These are phyloP conservation scores for Ceratocystis alfenasii DNA, from an alignment of 2,329 filamentous ascomycete genomes.

Conservation along the genomic window DNA sequence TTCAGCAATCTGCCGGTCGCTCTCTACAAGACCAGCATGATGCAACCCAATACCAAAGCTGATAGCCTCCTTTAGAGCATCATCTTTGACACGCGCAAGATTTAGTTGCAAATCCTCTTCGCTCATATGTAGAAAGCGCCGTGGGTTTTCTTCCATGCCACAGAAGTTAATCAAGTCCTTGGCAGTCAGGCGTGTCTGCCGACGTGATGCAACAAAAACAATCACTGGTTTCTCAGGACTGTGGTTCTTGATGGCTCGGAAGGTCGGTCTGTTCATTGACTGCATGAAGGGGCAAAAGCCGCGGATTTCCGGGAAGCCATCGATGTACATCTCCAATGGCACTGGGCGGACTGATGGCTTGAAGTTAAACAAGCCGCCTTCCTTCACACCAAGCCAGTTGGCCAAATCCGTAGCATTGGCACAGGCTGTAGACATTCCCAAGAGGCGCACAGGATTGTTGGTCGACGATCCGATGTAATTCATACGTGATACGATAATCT, in stretches of 20 bases:
- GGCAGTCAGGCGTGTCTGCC: constrained; percentile 88
- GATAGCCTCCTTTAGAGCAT: constrained; percentile 82
- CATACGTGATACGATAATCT: constrained; percentile 92
- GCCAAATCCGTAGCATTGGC: constrained; percentile 88
- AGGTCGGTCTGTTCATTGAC: constrained; percentile 96
- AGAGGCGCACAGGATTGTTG: constrained; percentile 72
- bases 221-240: constrained; percentile 95
- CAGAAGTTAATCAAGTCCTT: constrained; percentile 96
- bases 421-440: constrained; percentile 99
- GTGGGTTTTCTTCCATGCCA: constrained; percentile 95
- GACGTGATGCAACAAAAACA: constrained; percentile 89
- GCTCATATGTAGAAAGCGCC: constrained; percentile 83
- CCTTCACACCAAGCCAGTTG: constrained; percentile 86
- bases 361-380: constrained; percentile 93
- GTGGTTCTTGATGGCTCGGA: constrained; percentile 90
- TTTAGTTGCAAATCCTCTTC: constrained; percentile 88
- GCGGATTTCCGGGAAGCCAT: constrained; percentile 87
- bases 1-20: constrained; percentile 80
- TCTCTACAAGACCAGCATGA: constrained; percentile 92
- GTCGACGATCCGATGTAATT: constrained; percentile 97
- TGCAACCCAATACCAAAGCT: constrained; percentile 95
- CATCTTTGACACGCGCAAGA: constrained; percentile 82
- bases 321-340: constrained; percentile 89
- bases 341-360: constrained; percentile 93
- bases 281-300: constrained; percentile 98